Evolutionary conservation across 2,329 filamentous ascomycete genomes (phyloP).

Genomic region (Aspergillus sp.): DNA sequence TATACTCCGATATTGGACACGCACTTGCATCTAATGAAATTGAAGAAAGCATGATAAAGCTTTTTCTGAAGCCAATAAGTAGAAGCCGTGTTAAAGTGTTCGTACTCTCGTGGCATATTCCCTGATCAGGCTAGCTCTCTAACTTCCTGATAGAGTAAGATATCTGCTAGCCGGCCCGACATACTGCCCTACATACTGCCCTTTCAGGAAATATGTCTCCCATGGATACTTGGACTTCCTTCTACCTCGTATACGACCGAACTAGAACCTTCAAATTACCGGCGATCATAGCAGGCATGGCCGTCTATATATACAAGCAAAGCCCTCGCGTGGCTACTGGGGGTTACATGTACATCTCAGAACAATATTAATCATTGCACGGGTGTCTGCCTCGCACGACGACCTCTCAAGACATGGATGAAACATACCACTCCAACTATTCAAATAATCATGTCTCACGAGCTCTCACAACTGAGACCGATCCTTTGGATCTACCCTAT

Average conservation of each 20-base stretch:
- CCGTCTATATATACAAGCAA: constrained; percentile 14
- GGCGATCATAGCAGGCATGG: constrained; percentile 2
- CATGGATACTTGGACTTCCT: background rate
- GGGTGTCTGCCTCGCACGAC: background rate
- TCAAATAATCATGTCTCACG: constrained; percentile 22
- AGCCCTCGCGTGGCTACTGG: constrained; percentile 2
- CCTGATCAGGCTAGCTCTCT: constrained; percentile 2
- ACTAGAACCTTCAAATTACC: background rate
- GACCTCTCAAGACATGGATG: constrained; percentile 17
- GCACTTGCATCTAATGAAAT: too few species aligned
- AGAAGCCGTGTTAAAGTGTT: background rate
- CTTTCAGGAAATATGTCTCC: background rate
- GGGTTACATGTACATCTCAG: background rate
- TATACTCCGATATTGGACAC: too few species aligned
- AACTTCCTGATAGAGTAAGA: constrained; percentile 4
- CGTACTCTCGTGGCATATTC: constrained; percentile 12
- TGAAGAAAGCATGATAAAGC: too few species aligned
- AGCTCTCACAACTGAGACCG: constrained; percentile 32
- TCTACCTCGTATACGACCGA: background rate
- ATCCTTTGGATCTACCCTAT: constrained; percentile 63
- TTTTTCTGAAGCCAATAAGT: too few species aligned
- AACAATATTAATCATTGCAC: background rate
- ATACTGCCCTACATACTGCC: background rate
- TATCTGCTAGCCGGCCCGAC: constrained; percentile 1
- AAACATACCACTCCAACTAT: background rate